Evolutionary conservation across 768 basidiomycete species (phyloP).

Genomic region (Calvatia gigantea): DNA sequence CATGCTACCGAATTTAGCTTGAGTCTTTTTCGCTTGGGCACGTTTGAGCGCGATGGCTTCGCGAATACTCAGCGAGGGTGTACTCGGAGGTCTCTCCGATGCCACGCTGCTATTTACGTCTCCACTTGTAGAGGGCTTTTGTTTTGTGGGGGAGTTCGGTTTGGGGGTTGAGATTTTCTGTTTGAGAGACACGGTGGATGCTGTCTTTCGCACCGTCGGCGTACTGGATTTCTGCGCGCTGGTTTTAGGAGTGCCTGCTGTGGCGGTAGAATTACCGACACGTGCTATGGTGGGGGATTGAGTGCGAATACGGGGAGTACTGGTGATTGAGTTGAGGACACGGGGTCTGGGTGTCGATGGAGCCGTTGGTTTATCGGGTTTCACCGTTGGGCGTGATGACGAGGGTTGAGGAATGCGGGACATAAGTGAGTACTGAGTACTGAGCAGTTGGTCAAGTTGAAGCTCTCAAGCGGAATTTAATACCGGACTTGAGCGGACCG

Average conservation of each 20-base stretch:
- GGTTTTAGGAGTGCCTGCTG: conserved; percentile 26
- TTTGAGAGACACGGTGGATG: conserved; percentile 9
- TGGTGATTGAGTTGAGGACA: conserved; percentile 9
- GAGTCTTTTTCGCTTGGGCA: conserved; percentile 71
- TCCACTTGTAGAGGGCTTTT: conserved; percentile 21
- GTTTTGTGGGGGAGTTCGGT: conserved; percentile 4
- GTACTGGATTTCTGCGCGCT: too few species aligned
- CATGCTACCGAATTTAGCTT: conserved; percentile 19
- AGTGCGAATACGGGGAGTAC: conserved; percentile 16
- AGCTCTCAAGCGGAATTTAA: background rate
- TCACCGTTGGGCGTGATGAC: conserved; percentile 14
- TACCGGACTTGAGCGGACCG: background rate
- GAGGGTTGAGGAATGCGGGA: conserved; percentile 17
- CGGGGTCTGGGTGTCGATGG: conserved; percentile 16
- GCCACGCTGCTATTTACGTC: conserved; percentile 3
- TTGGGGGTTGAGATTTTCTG: conserved; percentile 3
- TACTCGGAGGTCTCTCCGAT: conserved; percentile 1
- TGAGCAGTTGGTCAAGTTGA: background rate
- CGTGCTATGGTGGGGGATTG: conserved; percentile 12
- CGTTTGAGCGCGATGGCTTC: conserved; percentile 79
- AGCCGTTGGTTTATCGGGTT: conserved; percentile 7
- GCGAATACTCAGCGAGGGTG: conserved; percentile 50
- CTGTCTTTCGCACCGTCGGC: conserved; percentile 7
- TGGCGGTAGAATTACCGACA: conserved; percentile 14
- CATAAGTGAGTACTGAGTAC: conserved; percentile 10